phyloP scores from a whole-genome alignment of 352 stramenopile species.

The Pythium monospermum region DNA sequence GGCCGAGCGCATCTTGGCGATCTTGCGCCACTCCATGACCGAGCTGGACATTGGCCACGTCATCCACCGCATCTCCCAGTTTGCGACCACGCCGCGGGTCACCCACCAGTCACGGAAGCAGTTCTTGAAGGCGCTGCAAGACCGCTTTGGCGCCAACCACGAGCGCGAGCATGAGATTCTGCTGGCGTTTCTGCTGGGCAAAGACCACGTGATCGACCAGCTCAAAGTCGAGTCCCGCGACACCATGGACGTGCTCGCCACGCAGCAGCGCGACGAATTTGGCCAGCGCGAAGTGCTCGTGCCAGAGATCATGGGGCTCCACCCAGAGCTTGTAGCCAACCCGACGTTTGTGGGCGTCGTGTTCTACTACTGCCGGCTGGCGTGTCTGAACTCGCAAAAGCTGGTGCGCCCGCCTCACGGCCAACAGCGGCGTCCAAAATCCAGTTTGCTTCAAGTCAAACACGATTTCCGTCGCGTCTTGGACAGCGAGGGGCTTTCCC shows the following conservation, averaged over 20 bases:
- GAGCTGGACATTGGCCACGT: conserved; percentile 80
- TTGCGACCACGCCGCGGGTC: conserved; percentile 70
- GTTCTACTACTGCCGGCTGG: conserved; percentile 76
- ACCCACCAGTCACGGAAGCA: conserved; percentile 70
- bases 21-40: conserved; percentile 80
- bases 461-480: conserved; percentile 75
- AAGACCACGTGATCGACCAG: conserved; percentile 65
- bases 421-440: conserved; percentile 53
- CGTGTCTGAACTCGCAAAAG: conserved; percentile 81
- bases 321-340: conserved; percentile 68
- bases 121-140: conserved; percentile 71
- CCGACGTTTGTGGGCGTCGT: conserved; percentile 74
- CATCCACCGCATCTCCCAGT: conserved; percentile 75
- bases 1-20: conserved; percentile 70
- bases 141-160: conserved; percentile 52
- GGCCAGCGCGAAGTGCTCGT: conserved; percentile 32
- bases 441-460: conserved; percentile 80
- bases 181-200: conserved; percentile 67
- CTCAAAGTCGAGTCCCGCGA: conserved; percentile 45
- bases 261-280: background rate
- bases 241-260: conserved; percentile 19
- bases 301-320: conserved; percentile 71
- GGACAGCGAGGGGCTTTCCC: conserved; percentile 62
- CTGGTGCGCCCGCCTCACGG: conserved; percentile 51
- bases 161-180: conserved; percentile 60